Percentiles rank a stretch among this genome's conserved stretches.
These are phyloP conservation scores for Candida frijolesensis DNA, from an alignment of 1,139 yeast species.

Conservation along the genomic window DNA sequence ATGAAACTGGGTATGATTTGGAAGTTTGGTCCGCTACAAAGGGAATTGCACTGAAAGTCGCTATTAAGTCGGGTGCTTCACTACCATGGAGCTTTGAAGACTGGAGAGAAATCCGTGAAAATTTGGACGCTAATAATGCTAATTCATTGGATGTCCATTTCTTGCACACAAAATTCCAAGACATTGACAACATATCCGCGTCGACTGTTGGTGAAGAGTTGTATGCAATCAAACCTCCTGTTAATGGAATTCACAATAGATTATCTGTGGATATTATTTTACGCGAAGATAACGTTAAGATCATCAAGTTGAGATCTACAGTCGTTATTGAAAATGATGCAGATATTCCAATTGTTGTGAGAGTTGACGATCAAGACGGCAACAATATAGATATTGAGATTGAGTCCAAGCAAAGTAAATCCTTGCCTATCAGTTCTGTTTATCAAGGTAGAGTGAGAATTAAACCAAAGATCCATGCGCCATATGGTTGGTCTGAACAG, in stretches of 20 bases:
- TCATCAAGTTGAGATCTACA: slow-evolving; percentile 75
- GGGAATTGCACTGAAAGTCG: slow-evolving; percentile 21
- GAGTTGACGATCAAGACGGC: slow-evolving; percentile 25
- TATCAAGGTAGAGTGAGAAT: slow-evolving; percentile 60
- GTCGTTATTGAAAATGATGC: slow-evolving; percentile 71
- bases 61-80: slow-evolving; percentile 51
- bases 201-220: slow-evolving; percentile 85
- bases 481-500: slow-evolving; percentile 69
- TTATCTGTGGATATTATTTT: slow-evolving; percentile 70
- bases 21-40: slow-evolving; percentile 68
- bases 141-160: slow-evolving; percentile 66
- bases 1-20: slow-evolving; percentile 82
- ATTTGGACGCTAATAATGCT: slow-evolving; percentile 65
- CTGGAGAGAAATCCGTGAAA: slow-evolving; percentile 86
- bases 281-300: slow-evolving; percentile 77
- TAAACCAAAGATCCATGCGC: slow-evolving; percentile 57
- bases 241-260: slow-evolving; percentile 68
- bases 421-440: slow-evolving; percentile 76
- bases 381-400: slow-evolving; percentile 35
- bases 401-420: slow-evolving; percentile 54
- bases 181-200: slow-evolving; percentile 60
- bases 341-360: slow-evolving; percentile 55
- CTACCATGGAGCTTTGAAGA: slow-evolving; percentile 94
- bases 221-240: slow-evolving; percentile 65
- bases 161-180: slow-evolving; percentile 55